Base-by-base conservation (phyloP, 768 basidiomycete species). In the Termitomyces heimii region DNA sequence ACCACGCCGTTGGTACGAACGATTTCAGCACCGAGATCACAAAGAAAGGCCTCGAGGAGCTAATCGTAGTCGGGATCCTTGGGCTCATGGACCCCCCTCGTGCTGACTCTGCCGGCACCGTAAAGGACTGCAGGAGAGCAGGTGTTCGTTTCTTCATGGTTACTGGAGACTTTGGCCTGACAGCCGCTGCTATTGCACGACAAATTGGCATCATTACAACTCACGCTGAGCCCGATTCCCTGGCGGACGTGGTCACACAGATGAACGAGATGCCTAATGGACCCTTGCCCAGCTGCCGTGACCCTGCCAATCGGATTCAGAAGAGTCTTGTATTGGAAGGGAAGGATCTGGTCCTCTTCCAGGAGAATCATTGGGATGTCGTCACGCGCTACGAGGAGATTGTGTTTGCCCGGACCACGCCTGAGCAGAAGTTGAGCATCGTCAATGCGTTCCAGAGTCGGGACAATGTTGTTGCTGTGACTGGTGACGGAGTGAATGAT, bases 401-500 rank as follows among this genome's bases (percentile, higher is more conserved):
- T 32, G 81, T 79, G 4, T 83, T 84, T 45, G 80, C 81, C 0
- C 70, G 82, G 18, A 83, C 80, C 2, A 79, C 79, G 0, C 82
- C 82, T 6, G 79, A 83, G 60, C 81, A 82, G 65, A 84, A 83
- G 63, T 71, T 85, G 60, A 69, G 75, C 13, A 84, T 85, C 59
- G 81, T 85, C 20, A 77, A 81, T 58, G 76, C 79, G 28, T 72
- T 82, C 60, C 80, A 83, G 53, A 62, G 67, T 3, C 70, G 80
- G 3, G 78, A 75, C 5, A 76, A 76, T 53, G 75, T 77, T 4
- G 81, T 83, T 8, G 81, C 80, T 2, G 81, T 77, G 1, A 76
- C 77, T 1, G 84, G 83, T 1, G 83, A 85, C 59, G 84, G 84
- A 39, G 78, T 80, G n/a, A 82, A 82, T 52, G 81, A 82, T 61